phyloP scores from a whole-genome alignment of 306 rosid species.

The Glycine soja region DNA sequence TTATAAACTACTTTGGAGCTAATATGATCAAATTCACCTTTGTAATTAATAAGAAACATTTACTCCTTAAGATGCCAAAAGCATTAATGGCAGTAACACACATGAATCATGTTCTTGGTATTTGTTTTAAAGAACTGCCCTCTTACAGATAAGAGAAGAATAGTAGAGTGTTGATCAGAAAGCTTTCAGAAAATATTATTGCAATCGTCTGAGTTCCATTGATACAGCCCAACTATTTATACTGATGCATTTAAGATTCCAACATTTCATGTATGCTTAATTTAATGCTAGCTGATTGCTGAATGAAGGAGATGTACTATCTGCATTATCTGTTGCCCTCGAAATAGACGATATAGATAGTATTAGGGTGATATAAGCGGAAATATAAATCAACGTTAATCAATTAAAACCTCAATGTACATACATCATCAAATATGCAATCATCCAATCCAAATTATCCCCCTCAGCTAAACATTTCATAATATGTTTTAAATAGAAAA shows the following conservation, averaged over 20 bases:
- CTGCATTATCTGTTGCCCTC: too few relatives aligned
- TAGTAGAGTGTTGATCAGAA: too few relatives aligned
- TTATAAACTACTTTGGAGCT: not conserved
- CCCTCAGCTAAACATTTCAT: not conserved
- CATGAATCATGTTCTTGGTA: not conserved
- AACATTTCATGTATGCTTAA: too few relatives aligned
- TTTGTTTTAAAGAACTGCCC: not conserved
- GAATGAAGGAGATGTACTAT: too few relatives aligned
- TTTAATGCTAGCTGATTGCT: too few relatives aligned
- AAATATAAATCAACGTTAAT: constrained; percentile 7
- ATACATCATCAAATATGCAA: not conserved
- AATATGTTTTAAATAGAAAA: too few relatives aligned
- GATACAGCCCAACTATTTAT: too few relatives aligned
- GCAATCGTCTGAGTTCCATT: too few relatives aligned
- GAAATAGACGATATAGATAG: not conserved
- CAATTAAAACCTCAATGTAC: not conserved
- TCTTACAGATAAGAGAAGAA: too few relatives aligned
- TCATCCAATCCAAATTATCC: constrained; percentile 26
- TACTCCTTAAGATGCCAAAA: not conserved
- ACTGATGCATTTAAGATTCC: too few relatives aligned
- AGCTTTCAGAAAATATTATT: too few relatives aligned
- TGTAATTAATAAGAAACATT: not conserved
- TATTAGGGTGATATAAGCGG: not conserved
- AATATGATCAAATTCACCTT: not conserved
- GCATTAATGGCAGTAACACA: not conserved